Conservation (phyloP, 2,329 filamentous ascomycete genomes). For the Dactylellina parvicollis region DNA sequence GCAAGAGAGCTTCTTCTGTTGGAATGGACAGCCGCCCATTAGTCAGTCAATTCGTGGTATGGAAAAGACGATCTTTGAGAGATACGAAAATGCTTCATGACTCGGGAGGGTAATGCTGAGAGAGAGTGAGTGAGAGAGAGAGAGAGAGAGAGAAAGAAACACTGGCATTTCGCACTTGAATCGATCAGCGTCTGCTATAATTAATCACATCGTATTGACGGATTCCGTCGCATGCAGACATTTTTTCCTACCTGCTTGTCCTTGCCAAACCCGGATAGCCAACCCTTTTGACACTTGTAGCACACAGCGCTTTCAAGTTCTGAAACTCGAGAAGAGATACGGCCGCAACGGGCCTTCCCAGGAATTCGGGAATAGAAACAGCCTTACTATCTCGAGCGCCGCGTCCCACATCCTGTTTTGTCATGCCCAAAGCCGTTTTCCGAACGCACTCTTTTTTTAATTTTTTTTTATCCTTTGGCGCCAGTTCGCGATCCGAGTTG, state of each 20-base stretch:
- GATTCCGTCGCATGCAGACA: slow-evolving; percentile 26
- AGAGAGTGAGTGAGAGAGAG: too few species aligned
- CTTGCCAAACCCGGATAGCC: slow-evolving; percentile 23
- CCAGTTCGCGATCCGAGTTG: slow-evolving; percentile 11
- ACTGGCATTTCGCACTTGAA: slow-evolving; percentile 2
- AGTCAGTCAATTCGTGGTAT: slow-evolving; percentile 16
- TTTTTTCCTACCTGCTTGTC: slow-evolving; percentile 5
- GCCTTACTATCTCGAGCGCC: slow-evolving; percentile 29
- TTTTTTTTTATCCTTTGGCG: slow-evolving; percentile 30
- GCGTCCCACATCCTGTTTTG: slow-evolving; percentile 45
- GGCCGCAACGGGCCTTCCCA: slow-evolving; percentile 35
- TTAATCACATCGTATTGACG: slow-evolving; percentile 25
- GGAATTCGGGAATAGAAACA: slow-evolving; percentile 38
- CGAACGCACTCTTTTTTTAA: slow-evolving; percentile 7
- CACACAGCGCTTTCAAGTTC: slow-evolving; percentile 20
- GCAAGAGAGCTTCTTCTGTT: slow-evolving; percentile 12
- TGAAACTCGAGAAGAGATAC: slow-evolving; percentile 31
- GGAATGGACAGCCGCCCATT: slow-evolving; percentile 40
- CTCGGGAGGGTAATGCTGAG: slow-evolving; percentile 22
- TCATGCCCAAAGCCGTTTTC: slow-evolving; percentile 24
- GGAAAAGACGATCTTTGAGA: slow-evolving; percentile 28
- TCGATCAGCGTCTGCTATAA: slow-evolving; percentile 29
- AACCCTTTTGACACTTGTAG: slow-evolving; percentile 13
- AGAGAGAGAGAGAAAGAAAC: too few species aligned
- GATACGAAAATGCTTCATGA: slow-evolving; percentile 11